Evolutionary conservation across 2,329 filamentous ascomycete genomes (phyloP).

Genomic region (Aphanocladium album): DNA sequence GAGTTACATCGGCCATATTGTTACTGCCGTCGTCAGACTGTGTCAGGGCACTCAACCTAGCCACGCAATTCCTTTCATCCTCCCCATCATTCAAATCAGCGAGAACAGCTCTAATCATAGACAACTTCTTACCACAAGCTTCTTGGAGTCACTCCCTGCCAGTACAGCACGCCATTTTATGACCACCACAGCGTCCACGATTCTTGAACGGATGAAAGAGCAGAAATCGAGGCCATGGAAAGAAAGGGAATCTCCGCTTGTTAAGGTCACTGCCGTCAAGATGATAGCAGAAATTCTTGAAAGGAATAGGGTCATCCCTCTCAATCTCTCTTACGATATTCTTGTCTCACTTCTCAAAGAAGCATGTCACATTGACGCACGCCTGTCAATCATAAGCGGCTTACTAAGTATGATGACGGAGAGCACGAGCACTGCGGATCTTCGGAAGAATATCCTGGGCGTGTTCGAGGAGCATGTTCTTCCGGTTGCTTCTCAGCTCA

Average conservation of each 20-base stretch:
- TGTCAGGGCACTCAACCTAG: too few relatives aligned
- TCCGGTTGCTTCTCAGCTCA: constrained; percentile 26
- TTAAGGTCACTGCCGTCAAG: constrained; percentile 25
- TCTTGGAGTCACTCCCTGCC: constrained; percentile 25
- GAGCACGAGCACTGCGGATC: constrained; percentile 11
- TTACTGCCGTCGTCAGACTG: too few relatives aligned
- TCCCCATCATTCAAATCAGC: too few relatives aligned
- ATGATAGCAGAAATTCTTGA: too few relatives aligned
- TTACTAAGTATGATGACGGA: constrained; percentile 22
- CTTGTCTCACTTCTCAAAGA: constrained; percentile 25
- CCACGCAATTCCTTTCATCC: too few relatives aligned
- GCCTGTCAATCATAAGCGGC: constrained; percentile 24
- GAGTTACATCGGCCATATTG: too few relatives aligned
- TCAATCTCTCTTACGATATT: constrained; percentile 20
- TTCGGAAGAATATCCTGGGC: constrained; percentile 21
- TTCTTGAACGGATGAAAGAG: constrained; percentile 25
- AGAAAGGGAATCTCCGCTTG: constrained; percentile 13
- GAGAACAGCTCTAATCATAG: too few relatives aligned
- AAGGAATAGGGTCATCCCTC: too few relatives aligned
- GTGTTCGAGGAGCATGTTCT: constrained; percentile 22
- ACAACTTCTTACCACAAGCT: constrained; percentile 1
- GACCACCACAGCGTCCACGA: constrained; percentile 21
- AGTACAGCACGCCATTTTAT: constrained; percentile 23
- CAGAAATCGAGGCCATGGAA: constrained; percentile 18
- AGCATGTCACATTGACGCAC: constrained; percentile 29